These are phyloP conservation scores for Moricandia arvensis DNA, from an alignment of 345 rosid genomes.

Conservation along the genomic window DNA sequence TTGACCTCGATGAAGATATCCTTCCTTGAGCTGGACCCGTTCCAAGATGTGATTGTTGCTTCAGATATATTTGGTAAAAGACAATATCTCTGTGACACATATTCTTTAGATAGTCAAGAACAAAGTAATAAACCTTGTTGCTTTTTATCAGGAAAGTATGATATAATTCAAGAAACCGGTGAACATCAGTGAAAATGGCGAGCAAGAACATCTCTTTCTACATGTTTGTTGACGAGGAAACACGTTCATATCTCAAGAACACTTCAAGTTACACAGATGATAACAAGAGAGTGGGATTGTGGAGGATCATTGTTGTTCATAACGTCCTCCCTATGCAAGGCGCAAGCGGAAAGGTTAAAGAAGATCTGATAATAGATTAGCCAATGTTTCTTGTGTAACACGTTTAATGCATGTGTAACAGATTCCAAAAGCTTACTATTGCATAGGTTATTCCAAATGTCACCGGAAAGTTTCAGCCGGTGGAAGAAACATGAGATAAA, in stretches of 20 bases:
- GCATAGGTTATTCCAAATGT: constrained; percentile 75
- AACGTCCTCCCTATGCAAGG: constrained; percentile 80
- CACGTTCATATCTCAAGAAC: constrained; percentile 69
- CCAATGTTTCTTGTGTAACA: background rate
- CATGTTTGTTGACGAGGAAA: constrained; percentile 90
- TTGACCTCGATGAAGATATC: constrained; percentile 77
- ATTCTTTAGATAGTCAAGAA: constrained; percentile 1
- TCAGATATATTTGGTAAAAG: constrained; percentile 84
- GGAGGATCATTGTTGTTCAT: constrained; percentile 75
- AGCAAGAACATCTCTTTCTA: constrained; percentile 64
- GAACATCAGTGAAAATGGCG: constrained; percentile 64
- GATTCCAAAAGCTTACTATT: constrained; percentile 90
- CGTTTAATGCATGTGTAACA: constrained; percentile 40
- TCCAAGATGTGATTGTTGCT: constrained; percentile 71
- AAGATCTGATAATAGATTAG: background rate
- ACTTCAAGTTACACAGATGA: constrained; percentile 46
- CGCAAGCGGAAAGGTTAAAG: constrained; percentile 78
- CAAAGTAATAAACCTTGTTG: background rate
- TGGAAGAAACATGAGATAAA: constrained; percentile 35
- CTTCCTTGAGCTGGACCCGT: constrained; percentile 56
- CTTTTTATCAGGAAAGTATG: constrained; percentile 66
- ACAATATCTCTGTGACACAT: background rate
- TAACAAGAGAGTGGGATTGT: constrained; percentile 65
- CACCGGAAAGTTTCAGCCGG: constrained; percentile 57
- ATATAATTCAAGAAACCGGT: constrained; percentile 74